Percentiles rank a stretch among this genome's conserved stretches.
These are phyloP conservation scores for Naganishia cerealis DNA, from an alignment of 1,284 basidiomycete genomes.

Conservation along the genomic window DNA sequence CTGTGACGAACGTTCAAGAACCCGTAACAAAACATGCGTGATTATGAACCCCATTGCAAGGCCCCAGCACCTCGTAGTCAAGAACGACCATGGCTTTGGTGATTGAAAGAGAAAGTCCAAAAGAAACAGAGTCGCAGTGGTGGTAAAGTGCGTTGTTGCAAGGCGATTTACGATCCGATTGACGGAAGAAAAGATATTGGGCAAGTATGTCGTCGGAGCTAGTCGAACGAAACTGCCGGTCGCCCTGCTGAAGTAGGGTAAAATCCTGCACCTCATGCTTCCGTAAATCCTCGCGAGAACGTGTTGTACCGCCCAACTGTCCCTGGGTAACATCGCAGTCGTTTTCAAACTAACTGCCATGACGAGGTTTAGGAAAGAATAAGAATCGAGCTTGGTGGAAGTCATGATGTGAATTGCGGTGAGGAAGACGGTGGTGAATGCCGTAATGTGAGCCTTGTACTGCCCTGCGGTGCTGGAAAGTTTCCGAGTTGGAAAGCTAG, in stretches of 20 bases:
- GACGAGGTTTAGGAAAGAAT: conserved; percentile 3
- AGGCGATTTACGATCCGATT: not conserved
- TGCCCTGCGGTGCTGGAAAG: not conserved
- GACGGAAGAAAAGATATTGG: not conserved
- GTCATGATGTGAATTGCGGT: not conserved
- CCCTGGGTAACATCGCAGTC: not conserved
- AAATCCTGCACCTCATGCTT: not conserved
- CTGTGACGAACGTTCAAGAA: not conserved
- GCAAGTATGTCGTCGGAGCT: not conserved
- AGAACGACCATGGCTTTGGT: conserved; percentile 7
- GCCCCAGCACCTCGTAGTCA: not conserved
- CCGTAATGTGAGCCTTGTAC: not conserved
- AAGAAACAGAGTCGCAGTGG: conserved; percentile 1
- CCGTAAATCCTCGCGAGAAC: not conserved
- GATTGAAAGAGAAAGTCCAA: conserved; percentile 2
- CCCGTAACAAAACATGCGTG: not conserved
- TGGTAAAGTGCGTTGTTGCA: not conserved
- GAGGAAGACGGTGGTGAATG: not conserved
- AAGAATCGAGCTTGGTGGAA: conserved; percentile 9
- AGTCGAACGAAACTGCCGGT: not conserved
- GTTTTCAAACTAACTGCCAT: not conserved
- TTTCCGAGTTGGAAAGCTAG: not conserved
- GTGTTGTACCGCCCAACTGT: not conserved
- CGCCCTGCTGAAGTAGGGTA: not conserved
- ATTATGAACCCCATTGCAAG: not conserved